Evolutionary conservation across 225 moss, liverwort and hornwort species (phyloP).

Genomic region (Antitrichia curtipendula): DNA sequence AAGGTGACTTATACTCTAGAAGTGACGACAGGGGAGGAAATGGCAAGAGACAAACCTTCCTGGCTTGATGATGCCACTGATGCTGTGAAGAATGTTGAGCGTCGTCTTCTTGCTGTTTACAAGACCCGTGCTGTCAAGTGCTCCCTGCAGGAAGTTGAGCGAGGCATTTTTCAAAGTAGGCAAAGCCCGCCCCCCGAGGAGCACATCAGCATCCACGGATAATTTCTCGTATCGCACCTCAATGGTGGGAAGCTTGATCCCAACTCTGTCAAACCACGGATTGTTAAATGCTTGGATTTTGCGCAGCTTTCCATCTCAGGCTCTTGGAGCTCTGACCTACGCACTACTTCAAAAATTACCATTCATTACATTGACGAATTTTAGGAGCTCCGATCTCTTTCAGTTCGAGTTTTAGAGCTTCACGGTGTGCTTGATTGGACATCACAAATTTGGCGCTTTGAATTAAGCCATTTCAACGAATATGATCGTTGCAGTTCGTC

Average conservation of each 20-base stretch:
- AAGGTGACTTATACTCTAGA: background rate
- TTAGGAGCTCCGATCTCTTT: background rate
- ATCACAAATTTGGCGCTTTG: background rate
- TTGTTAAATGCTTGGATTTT: background rate
- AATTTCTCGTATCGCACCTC: constrained; percentile 56
- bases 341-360: background rate
- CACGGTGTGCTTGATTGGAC: background rate
- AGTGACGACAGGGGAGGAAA: background rate
- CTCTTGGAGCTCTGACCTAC: background rate
- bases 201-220: constrained; percentile 20
- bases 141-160: constrained; percentile 33
- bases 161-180: constrained; percentile 39
- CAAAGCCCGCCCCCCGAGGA: constrained; percentile 36
- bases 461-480: background rate
- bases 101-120: constrained; percentile 43
- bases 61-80: constrained; percentile 66
- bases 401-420: background rate
- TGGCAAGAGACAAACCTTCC: constrained; percentile 21
- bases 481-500: background rate
- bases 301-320: background rate
- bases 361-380: background rate
- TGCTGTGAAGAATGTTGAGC: constrained; percentile 51
- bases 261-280: constrained; percentile 9
- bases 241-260: constrained; percentile 43
- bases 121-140: constrained; percentile 13